Evolutionary conservation across 306 rosid species (phyloP).

Genomic region (Gastrolobium villosum): DNA sequence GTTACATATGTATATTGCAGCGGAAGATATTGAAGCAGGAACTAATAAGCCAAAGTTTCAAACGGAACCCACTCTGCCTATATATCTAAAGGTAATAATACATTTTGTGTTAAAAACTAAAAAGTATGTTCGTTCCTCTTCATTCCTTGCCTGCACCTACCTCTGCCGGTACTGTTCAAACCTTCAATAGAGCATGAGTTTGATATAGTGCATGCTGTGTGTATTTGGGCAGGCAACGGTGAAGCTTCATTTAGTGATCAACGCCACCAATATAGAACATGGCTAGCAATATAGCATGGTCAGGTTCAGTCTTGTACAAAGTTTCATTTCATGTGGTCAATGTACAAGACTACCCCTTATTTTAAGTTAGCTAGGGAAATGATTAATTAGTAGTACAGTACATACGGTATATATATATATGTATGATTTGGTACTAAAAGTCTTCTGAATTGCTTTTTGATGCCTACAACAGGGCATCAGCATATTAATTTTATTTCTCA

Average conservation of each 20-base stretch:
- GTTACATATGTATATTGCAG: conserved; percentile 62
- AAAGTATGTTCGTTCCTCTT: conserved; percentile 32
- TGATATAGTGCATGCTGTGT: conserved; percentile 62
- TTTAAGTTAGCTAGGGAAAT: conserved; percentile 50
- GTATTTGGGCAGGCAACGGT: conserved; percentile 79
- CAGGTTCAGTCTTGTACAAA: conserved; percentile 96
- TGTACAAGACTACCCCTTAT: conserved; percentile 85
- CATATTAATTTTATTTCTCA: conserved; percentile 38
- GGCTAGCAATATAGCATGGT: conserved; percentile 75
- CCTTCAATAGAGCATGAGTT: conserved; percentile 48
- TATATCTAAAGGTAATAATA: conserved; percentile 81
- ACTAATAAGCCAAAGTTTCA: conserved; percentile 66
- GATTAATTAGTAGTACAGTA: not conserved
- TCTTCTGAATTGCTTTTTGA: conserved; percentile 21
- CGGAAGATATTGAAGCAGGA: conserved; percentile 95
- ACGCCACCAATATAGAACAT: conserved; percentile 76
- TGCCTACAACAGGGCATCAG: conserved; percentile 46
- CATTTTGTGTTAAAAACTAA: conserved; percentile 11
- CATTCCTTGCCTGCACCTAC: conserved; percentile 42
- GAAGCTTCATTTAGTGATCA: conserved; percentile 70
- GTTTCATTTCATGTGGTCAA: conserved; percentile 67
- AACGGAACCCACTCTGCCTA: conserved; percentile 88
- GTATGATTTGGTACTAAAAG: conserved; percentile 34
- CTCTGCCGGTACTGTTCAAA: conserved; percentile 51
- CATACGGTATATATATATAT: not conserved